Conservation (phyloP, 768 basidiomycete species). For the Nidularia pulvinata region DNA sequence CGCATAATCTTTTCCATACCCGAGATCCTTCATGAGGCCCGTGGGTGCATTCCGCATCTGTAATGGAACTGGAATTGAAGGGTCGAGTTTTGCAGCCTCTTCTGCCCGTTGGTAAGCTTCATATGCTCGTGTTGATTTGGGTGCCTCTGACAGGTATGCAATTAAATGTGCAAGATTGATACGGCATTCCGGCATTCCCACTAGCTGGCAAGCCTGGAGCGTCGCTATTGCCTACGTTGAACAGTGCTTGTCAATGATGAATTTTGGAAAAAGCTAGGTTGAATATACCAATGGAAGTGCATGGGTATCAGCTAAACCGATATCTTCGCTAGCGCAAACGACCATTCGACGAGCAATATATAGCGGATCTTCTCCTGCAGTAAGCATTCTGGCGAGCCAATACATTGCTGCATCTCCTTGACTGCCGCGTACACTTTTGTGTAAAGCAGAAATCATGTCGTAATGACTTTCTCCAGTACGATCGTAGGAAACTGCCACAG, state of each 20-base stretch:
- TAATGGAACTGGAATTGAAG: conserved; percentile 63
- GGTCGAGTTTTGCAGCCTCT: conserved; percentile 52
- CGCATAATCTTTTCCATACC: conserved; percentile 62
- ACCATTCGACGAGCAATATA: conserved; percentile 75
- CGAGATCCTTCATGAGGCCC: conserved; percentile 63
- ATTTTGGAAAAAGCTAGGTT: not conserved
- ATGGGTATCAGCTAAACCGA: conserved; percentile 78
- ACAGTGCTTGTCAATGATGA: no score
- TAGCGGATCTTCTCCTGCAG: conserved; percentile 79
- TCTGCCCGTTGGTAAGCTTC: conserved; percentile 75
- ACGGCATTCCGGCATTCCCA: conserved; percentile 85
- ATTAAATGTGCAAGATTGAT: conserved; percentile 80
- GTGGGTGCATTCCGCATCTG: conserved; percentile 82
- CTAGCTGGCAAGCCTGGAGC: conserved; percentile 61
- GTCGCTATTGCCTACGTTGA: conserved; percentile 56
- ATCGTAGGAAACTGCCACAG: conserved; percentile 70
- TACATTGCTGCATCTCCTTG: conserved; percentile 82
- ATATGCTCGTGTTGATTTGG: conserved; percentile 81
- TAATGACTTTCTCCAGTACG: conserved; percentile 75
- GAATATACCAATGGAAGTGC: conserved; percentile 70
- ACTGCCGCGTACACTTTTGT: conserved; percentile 81
- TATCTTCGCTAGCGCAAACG: conserved; percentile 85
- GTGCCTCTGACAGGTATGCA: conserved; percentile 78
- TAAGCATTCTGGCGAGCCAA: conserved; percentile 86
- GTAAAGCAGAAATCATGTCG: conserved; percentile 83